phyloP scores from a whole-genome alignment of 164 flowering plant genomes.

The Aristolochia californica region DNA sequence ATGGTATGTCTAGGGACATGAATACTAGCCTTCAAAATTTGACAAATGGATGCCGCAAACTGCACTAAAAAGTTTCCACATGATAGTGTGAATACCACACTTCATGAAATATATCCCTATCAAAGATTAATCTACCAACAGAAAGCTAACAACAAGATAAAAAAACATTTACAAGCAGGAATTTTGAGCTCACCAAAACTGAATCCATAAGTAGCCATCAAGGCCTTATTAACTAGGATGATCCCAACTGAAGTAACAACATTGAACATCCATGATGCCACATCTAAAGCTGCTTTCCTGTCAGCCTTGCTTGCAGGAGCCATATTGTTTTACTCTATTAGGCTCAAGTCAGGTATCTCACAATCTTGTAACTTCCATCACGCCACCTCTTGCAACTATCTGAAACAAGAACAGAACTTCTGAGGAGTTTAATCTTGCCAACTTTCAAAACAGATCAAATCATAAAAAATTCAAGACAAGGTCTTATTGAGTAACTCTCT shows the following conservation, averaged over 20 bases:
- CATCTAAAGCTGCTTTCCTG: conserved; percentile 29
- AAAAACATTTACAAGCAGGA: background rate
- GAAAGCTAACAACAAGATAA: background rate
- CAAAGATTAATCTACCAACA: background rate
- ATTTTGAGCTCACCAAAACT: conserved; percentile 26
- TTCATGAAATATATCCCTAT: background rate
- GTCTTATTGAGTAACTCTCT: too few relatives aligned
- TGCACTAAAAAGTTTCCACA: background rate
- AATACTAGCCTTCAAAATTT: too few relatives aligned
- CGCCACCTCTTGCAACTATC: too few relatives aligned
- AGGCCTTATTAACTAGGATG: conserved; percentile 34
- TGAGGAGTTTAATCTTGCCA: too few relatives aligned
- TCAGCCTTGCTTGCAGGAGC: conserved; percentile 31
- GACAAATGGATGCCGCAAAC: too few relatives aligned
- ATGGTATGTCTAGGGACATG: too few relatives aligned
- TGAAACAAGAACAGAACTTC: too few relatives aligned
- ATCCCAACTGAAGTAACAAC: conserved; percentile 39
- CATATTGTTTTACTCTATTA: conserved; percentile 6
- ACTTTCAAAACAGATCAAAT: too few relatives aligned
- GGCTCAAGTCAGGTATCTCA: too few relatives aligned
- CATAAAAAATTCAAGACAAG: too few relatives aligned
- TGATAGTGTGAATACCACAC: background rate
- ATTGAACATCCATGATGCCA: conserved; percentile 39
- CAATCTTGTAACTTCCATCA: too few relatives aligned
- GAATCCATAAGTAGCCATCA: conserved; percentile 36